Evolutionary conservation across 495 filamentous ascomycete species (phyloP).

Genomic region (Astrocystis sublimbata): DNA sequence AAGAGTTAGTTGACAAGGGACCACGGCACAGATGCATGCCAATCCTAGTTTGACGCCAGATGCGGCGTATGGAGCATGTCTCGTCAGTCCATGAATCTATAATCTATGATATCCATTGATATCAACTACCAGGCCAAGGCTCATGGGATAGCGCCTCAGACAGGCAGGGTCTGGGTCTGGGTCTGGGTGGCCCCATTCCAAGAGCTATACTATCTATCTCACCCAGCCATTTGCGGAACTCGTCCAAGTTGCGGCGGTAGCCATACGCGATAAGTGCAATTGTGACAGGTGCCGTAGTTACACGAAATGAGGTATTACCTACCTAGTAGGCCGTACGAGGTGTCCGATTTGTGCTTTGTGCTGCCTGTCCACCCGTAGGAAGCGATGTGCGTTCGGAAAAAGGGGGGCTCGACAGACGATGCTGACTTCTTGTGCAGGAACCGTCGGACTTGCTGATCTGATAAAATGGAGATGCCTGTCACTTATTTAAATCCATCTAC

Average conservation of each 20-base stretch:
- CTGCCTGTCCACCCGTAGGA: constrained; percentile 14
- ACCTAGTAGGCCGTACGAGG: neutral
- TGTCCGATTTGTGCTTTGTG: constrained; percentile 3
- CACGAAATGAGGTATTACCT: neutral
- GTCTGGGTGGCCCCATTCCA: too few species aligned
- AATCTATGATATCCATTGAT: too few species aligned
- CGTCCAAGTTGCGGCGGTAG: neutral
- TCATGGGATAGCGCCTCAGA: neutral
- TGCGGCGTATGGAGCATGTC: neutral
- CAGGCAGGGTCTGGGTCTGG: too few species aligned
- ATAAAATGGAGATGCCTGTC: neutral
- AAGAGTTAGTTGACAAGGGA: neutral
- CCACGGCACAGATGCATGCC: neutral
- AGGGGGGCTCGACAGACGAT: neutral
- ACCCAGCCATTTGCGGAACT: neutral
- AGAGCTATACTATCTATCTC: too few species aligned
- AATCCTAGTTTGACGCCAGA: neutral
- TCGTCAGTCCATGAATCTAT: neutral
- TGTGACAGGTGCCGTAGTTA: neutral
- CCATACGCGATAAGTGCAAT: neutral
- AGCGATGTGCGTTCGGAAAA: neutral
- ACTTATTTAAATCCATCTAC: neutral
- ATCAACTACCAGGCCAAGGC: too few species aligned
- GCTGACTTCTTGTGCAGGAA: neutral
- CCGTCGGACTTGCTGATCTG: neutral